phyloP scores from a whole-genome alignment of 2,329 filamentous ascomycete genomes.

The Cercospora sp. region DNA sequence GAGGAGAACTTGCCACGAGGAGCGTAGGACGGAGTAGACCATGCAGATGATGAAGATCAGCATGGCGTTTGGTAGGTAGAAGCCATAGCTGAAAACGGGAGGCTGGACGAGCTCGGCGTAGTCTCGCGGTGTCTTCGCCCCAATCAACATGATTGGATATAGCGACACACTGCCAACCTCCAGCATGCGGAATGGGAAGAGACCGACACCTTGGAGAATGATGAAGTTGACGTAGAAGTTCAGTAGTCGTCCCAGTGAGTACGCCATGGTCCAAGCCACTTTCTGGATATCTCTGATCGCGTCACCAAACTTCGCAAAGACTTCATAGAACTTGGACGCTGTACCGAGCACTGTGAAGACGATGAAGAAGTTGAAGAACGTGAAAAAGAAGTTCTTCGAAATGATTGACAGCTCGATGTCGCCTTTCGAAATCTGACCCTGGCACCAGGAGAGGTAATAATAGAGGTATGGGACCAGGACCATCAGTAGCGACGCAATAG shows the following conservation, averaged over 20 bases:
- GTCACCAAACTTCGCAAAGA: conserved; percentile 63
- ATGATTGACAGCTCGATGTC: conserved; percentile 94
- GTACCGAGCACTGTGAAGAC: conserved; percentile 88
- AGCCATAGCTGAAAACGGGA: conserved; percentile 90
- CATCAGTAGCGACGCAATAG: conserved; percentile 83
- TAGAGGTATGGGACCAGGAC: conserved; percentile 91
- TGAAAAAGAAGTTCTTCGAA: conserved; percentile 97
- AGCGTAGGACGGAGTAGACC: conserved; percentile 84
- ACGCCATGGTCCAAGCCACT: conserved; percentile 73
- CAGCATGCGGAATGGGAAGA: conserved; percentile 88
- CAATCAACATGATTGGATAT: conserved; percentile 76
- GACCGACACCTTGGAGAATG: conserved; percentile 86
- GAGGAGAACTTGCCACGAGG: conserved; percentile 77
- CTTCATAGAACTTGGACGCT: conserved; percentile 66
- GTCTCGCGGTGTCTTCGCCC: conserved; percentile 85
- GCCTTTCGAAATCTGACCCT: conserved; percentile 92
- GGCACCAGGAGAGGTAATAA: conserved; percentile 83
- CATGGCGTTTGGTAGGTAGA: conserved; percentile 89
- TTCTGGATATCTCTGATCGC: conserved; percentile 75
- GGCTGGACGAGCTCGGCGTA: conserved; percentile 79
- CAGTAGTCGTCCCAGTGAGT: conserved; percentile 70
- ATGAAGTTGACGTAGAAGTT: conserved; percentile 93
- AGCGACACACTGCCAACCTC: conserved; percentile 83
- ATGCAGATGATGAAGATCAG: conserved; percentile 93
- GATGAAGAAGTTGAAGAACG: conserved; percentile 98